These are phyloP conservation scores for Dalbergia cochinchinensis DNA, from an alignment of 306 rosid species.

Conservation along the genomic window DNA sequence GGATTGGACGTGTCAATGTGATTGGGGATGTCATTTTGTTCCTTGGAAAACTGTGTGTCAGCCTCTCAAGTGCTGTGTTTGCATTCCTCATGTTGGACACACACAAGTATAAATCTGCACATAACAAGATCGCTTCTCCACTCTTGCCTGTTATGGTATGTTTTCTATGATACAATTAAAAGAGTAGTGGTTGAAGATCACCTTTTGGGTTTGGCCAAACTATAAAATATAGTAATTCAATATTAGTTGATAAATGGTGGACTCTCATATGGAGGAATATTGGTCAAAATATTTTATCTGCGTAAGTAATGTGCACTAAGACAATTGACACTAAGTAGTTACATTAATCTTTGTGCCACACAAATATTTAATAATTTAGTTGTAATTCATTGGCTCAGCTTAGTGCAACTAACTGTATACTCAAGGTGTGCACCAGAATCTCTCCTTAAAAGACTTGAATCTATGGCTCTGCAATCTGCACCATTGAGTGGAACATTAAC, in stretches of 20 bases:
- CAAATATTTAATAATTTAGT: too few relatives aligned
- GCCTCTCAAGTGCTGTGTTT: constrained; percentile 85
- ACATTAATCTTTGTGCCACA: too few relatives aligned
- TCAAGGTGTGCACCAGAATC: too few relatives aligned
- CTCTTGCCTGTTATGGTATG: constrained; percentile 94
- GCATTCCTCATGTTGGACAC: constrained; percentile 94
- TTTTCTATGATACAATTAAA: constrained; percentile 36
- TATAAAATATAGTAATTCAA: constrained; percentile 25
- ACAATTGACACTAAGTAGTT: too few relatives aligned
- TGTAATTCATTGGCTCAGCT: too few relatives aligned
- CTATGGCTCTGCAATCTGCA: not conserved
- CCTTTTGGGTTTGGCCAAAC: constrained; percentile 23
- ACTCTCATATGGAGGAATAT: constrained; percentile 6
- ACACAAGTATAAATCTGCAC: constrained; percentile 77
- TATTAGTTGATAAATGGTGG: not conserved
- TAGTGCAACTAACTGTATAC: too few relatives aligned
- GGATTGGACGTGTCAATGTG: constrained; percentile 91
- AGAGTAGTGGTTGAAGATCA: constrained; percentile 18
- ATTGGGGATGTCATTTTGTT: constrained; percentile 93
- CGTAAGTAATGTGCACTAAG: too few relatives aligned
- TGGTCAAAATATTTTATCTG: constrained; percentile 23
- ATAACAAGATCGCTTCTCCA: constrained; percentile 96
- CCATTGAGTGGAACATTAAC: constrained; percentile 19
- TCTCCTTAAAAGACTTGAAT: not conserved
- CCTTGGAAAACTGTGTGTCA: constrained; percentile 93